Evolutionary conservation across 169 alveolate species (phyloP).

Genomic region (Eimeria necatrix): DNA sequence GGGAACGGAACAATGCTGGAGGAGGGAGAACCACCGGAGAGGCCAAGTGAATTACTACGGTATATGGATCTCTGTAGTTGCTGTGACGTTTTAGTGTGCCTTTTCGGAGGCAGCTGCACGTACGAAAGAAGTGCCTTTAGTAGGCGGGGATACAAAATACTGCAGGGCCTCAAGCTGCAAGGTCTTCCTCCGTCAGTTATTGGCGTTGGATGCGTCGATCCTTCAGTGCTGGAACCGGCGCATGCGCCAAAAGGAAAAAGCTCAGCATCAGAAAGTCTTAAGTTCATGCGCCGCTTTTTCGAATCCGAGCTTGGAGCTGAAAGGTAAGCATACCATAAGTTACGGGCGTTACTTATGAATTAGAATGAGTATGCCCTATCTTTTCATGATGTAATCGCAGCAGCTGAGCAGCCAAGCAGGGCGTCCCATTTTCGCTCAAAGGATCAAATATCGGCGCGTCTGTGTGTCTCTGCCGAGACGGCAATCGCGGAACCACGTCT

Average conservation of each 20-base stretch:
- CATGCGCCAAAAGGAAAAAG: slow-evolving; percentile 1
- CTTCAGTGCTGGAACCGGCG: slow-evolving; percentile 24
- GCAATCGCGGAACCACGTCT: too few species aligned
- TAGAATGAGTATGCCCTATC: too few species aligned
- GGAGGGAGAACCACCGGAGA: not conserved
- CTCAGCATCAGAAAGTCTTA: slow-evolving; percentile 50
- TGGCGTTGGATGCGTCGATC: slow-evolving; percentile 75
- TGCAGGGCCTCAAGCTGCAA: slow-evolving; percentile 78
- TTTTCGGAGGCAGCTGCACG: slow-evolving; percentile 77
- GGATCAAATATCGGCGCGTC: too few species aligned
- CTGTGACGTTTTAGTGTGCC: slow-evolving; percentile 78
- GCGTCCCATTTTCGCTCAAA: too few species aligned
- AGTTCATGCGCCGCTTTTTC: slow-evolving; percentile 73
- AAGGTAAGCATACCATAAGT: slow-evolving; percentile 19
- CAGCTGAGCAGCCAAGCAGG: too few species aligned
- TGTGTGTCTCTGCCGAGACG: too few species aligned
- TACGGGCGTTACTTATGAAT: too few species aligned
- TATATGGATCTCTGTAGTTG: slow-evolving; percentile 76
- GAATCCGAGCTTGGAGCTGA: slow-evolving; percentile 79
- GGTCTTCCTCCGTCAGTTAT: slow-evolving; percentile 80
- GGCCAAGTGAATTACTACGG: slow-evolving; percentile 54
- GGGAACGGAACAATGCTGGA: slow-evolving; percentile 21
- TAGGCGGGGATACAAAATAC: slow-evolving; percentile 75
- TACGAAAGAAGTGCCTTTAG: slow-evolving; percentile 77
- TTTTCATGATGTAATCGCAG: too few species aligned